Percentiles rank a stretch among this genome's conserved stretches.
phyloP scores from a whole-genome alignment of 805 yeast species.

The Yamadazyma phyllophila region DNA sequence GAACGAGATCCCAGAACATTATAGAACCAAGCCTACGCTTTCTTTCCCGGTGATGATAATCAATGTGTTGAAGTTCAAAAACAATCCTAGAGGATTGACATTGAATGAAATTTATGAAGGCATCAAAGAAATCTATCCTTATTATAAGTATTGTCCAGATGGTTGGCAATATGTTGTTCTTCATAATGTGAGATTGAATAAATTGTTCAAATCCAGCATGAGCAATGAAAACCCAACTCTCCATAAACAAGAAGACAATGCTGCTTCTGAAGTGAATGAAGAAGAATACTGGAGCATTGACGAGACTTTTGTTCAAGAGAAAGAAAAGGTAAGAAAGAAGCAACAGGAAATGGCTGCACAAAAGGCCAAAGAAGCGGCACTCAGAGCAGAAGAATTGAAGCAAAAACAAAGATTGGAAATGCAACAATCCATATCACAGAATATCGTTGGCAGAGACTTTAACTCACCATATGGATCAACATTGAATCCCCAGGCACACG shows the following conservation, averaged over 20 bases:
- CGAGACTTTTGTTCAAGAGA: slow-evolving; percentile 77
- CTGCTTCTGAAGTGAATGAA: slow-evolving; percentile 34
- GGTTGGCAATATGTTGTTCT: slow-evolving; percentile 97
- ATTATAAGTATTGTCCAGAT: slow-evolving; percentile 88
- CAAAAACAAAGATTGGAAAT: slow-evolving; percentile 40
- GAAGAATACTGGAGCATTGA: slow-evolving; percentile 85
- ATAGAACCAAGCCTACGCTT: slow-evolving; percentile 76
- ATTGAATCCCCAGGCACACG: slow-evolving; percentile 14
- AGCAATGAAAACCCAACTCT: neutral
- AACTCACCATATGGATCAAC: slow-evolving; percentile 24
- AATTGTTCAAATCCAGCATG: slow-evolving; percentile 53
- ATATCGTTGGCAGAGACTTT: slow-evolving; percentile 23
- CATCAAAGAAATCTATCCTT: slow-evolving; percentile 85
- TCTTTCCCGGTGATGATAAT: slow-evolving; percentile 82
- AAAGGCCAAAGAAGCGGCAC: slow-evolving; percentile 54
- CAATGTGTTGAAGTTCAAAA: slow-evolving; percentile 66
- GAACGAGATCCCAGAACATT: slow-evolving; percentile 88
- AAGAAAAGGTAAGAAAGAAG: slow-evolving; percentile 66
- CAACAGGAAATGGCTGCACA: slow-evolving; percentile 66
- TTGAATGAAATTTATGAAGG: slow-evolving; percentile 73
- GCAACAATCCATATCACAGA: slow-evolving; percentile 25
- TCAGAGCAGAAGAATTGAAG: slow-evolving; percentile 50
- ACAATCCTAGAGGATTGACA: slow-evolving; percentile 67
- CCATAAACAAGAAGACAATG: no score
- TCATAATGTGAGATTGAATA: slow-evolving; percentile 83